A percentile compares a stretch with the other conserved stretches of the same genome.
Evolutionary conservation across 1,139 yeast genomes (phyloP).

Genomic region (Geotrichum aggregatum): DNA sequence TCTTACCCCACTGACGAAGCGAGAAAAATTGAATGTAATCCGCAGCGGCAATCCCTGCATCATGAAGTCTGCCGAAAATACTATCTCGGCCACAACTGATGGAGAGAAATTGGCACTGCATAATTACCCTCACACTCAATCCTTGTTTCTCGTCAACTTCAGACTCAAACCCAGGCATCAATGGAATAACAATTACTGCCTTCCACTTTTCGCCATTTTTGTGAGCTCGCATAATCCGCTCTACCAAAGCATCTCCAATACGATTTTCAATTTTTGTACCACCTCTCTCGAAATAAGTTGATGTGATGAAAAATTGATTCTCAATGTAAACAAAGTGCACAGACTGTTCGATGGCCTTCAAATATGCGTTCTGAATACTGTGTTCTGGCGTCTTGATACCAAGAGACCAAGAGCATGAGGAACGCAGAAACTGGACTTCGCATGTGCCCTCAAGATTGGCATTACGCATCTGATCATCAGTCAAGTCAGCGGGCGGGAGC

Average conservation of each 20-base stretch:
- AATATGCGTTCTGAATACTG: conserved; percentile 88
- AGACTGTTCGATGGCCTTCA: conserved; percentile 83
- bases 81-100: conserved; percentile 90
- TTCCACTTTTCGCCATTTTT: conserved; percentile 76
- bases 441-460: conserved; percentile 79
- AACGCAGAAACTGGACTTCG: conserved; percentile 83
- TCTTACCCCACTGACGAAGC: conserved; percentile 89
- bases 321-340: conserved; percentile 93
- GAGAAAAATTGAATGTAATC: conserved; percentile 91
- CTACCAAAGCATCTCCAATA: conserved; percentile 95
- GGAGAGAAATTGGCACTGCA: conserved; percentile 94
- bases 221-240: conserved; percentile 84
- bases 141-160: conserved; percentile 94
- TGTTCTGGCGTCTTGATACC: conserved; percentile 82
- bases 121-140: conserved; percentile 85
- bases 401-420: conserved; percentile 89
- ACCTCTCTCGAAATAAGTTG: conserved; percentile 64
- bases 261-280: conserved; percentile 81
- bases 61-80: conserved; percentile 74
- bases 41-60: conserved; percentile 75
- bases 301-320: conserved; percentile 87
- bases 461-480: conserved; percentile 61
- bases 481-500: conserved; percentile 86
- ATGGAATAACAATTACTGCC: conserved; percentile 84
- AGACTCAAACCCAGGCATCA: conserved; percentile 97